Conservation (phyloP, 495 filamentous ascomycete genomes). For the Umbilicaria muhlenbergii region DNA sequence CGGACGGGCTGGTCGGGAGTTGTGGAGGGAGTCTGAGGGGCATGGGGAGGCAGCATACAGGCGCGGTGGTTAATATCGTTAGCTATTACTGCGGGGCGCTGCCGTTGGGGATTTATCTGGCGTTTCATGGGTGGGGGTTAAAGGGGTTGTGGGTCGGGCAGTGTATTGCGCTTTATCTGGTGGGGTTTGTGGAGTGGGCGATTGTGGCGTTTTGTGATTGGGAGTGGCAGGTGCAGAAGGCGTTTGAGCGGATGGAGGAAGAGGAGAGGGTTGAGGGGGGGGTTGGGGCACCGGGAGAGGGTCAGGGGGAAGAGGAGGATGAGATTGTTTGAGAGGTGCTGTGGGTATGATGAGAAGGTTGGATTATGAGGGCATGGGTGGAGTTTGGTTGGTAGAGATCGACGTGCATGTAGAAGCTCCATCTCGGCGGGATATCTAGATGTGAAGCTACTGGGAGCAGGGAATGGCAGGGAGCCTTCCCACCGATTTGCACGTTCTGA, state of each 20-base stretch:
- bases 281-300: constrained; percentile 2
- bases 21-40: constrained; percentile 74
- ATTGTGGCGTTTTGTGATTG: constrained; percentile 68
- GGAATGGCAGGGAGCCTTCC: too few species aligned
- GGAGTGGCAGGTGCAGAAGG: constrained; percentile 61
- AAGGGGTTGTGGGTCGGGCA: constrained; percentile 77
- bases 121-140: constrained; percentile 82
- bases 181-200: constrained; percentile 64
- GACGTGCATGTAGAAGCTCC: too few species aligned
- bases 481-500: too few species aligned
- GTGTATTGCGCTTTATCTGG: constrained; percentile 76
- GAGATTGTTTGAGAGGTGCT: neutral
- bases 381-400: too few species aligned
- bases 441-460: too few species aligned
- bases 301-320: neutral
- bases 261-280: constrained; percentile 32
- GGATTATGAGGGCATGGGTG: too few species aligned
- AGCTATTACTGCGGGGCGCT: constrained; percentile 79
- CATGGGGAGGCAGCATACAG: constrained; percentile 80
- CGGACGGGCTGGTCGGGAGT: constrained; percentile 73
- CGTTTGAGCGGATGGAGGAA: constrained; percentile 60
- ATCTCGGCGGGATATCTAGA: too few species aligned
- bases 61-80: constrained; percentile 76
- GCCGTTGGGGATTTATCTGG: constrained; percentile 71
- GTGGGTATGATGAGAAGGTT: too few species aligned